Base-by-base conservation (phyloP, 768 basidiomycete species). In the Lenzites betulinus region DNA sequence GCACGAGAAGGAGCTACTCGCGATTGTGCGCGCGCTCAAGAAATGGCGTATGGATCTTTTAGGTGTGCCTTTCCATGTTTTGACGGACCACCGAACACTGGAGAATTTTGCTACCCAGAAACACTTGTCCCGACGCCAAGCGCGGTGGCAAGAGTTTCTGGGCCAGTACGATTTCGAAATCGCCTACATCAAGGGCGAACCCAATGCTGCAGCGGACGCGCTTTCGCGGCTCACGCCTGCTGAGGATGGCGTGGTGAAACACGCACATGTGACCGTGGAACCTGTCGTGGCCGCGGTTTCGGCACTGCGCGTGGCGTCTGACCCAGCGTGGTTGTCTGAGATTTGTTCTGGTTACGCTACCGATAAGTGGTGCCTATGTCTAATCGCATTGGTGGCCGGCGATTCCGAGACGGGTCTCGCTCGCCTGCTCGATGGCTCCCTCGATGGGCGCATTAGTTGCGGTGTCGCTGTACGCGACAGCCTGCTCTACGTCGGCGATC, bases 141-240 rank as follows among this genome's bases (percentile, higher is more conserved):
- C 0, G 0, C 62, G 73, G 0, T 80, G 79, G 80, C 20, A 75
- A 1, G 71, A 80, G 56, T 71, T 74, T 18, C 58, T 83, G 1
- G 53, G 63, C 0, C 63, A 74, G 16, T 82, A 77, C 54, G 71
- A 80, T 39, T 66, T 65, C 36, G 43, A 62, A 0, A 72, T 79
- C 23, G 48, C 54, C 5, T 80, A 80, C 54, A 59, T 82, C 68
- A 50, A 65, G 0, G 81, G 80, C 0, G 64, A 66, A 0, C 70
- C 75, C 4, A 81, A 83, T 59, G 64, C 71, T 0, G 60, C 77
- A 0, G 73, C 76, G 0, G 79, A 83, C 65, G 73, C 78, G 0
- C 63, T 83, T 6, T 82, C 78, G 0, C 65, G 74, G 35, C 23
- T 36, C 35, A 7, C 13, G 35, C 13, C 35, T 36, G 35, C 35